Percentiles rank a stretch among this genome's conserved stretches.
Evolutionary conservation across 169 alveolate genomes (phyloP).

Genomic region (Plasmodium sp.): DNA sequence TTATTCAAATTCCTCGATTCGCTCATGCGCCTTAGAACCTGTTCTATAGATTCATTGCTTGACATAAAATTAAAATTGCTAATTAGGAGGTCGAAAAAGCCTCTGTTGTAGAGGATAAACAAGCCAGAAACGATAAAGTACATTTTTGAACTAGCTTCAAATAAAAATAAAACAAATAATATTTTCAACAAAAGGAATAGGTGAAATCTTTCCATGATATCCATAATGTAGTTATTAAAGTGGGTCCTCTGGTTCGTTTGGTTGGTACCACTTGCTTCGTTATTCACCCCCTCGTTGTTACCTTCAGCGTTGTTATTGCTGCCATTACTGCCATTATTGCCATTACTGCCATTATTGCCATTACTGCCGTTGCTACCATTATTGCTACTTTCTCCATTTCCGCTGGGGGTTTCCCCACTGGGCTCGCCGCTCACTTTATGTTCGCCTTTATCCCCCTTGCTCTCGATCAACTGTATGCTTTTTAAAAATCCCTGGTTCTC

Average conservation of each 20-base stretch:
- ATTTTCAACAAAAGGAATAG: slow-evolving; percentile 46
- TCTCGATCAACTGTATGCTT: slow-evolving; percentile 12
- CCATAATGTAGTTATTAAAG: slow-evolving; percentile 48
- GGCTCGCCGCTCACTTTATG: not conserved
- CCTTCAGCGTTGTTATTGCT: not conserved
- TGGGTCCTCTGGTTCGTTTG: slow-evolving; percentile 13
- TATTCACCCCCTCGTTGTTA: not conserved
- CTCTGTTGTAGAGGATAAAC: slow-evolving; percentile 62
- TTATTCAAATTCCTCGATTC: slow-evolving; percentile 54
- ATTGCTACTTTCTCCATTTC: not conserved
- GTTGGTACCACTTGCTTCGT: not conserved
- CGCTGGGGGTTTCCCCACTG: not conserved
- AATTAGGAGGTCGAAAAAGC: slow-evolving; percentile 43
- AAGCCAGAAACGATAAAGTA: slow-evolving; percentile 43
- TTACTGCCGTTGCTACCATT: too few relatives aligned
- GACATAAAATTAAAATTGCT: slow-evolving; percentile 57
- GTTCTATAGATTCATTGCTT: slow-evolving; percentile 63
- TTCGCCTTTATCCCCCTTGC: slow-evolving; percentile 5
- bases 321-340: not conserved
- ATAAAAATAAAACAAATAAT: slow-evolving; percentile 61
- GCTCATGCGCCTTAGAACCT: slow-evolving; percentile 57
- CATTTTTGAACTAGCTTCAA: slow-evolving; percentile 49
- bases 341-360: too few relatives aligned
- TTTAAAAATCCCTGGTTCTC: slow-evolving; percentile 46
- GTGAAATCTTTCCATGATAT: slow-evolving; percentile 38